Base-by-base conservation (phyloP, 2,329 filamentous ascomycete genomes). In the Chaetomium sp. region DNA sequence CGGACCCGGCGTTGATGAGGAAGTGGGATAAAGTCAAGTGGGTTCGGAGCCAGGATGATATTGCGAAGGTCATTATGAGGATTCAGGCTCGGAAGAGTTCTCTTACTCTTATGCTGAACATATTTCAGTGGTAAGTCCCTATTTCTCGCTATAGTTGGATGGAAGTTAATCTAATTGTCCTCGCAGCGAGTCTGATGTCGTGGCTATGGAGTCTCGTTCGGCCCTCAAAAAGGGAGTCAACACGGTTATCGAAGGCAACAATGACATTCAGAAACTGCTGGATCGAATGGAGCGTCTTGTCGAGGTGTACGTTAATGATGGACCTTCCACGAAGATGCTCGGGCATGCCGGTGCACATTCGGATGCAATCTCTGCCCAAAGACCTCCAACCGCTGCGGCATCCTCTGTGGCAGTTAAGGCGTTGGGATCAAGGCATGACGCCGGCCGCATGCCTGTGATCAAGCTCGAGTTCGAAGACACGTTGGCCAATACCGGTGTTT, bases 261-360 rank as follows among this genome's bases (percentile, higher is more conserved):
- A 42, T 2, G 31, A 56, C 54, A 56, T 56, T 25, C 54, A 42
- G 31, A 10, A 56, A 10, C 31, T 4, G 6, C 12, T 56, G 31
- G 31, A 56, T 25, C 54, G 54, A 38, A 56, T 56, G 54, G 54
- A 56, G n/a, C 31, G 54, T 38, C n/a, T 56, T 38, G 38, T 56
- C 54, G 54, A 56, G 54, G 33, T 16, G 16, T 55, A 29, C 19
- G 29, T 55, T 55, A 35, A 21, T 8, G 31, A 35, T 35, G 29
- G 29, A 13, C 53, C 53, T 55, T 33, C 51, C 51, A 35, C 23
- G 51, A 55, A 55, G 27, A 55, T 35, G 27, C 51, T 35, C 27
- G 51, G 51, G 51, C 29, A 55, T 31, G 51, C 13, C 25, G 16
- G 51, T 21, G 35, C 51, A 33, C 51, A 31, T 27, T 55, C 51